Evolutionary conservation across 805 yeast genomes (phyloP).

Genomic region (Yamadazyma philogaea): DNA sequence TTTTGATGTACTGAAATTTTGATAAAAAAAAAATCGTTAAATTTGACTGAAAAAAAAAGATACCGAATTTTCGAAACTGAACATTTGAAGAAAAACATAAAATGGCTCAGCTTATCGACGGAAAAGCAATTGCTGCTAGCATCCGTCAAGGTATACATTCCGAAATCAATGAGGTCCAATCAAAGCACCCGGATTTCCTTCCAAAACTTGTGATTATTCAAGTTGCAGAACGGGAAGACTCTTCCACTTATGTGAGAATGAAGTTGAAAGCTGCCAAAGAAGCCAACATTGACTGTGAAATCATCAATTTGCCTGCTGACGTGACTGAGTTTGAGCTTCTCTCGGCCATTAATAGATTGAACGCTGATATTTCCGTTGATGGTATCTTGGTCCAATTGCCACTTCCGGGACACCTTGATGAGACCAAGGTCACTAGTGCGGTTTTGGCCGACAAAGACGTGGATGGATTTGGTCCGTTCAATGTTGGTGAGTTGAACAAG

Average conservation of each 20-base stretch:
- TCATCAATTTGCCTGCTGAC: constrained; percentile 55
- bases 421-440: constrained; percentile 61
- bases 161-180: constrained; percentile 41
- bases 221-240: constrained; percentile 75
- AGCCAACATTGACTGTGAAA: constrained; percentile 60
- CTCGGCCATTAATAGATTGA: constrained; percentile 51
- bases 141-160: constrained; percentile 37
- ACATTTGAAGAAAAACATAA: neutral
- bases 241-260: constrained; percentile 79
- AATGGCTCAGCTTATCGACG: constrained; percentile 39
- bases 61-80: no score
- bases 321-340: constrained; percentile 57
- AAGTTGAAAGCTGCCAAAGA: constrained; percentile 74
- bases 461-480: constrained; percentile 78
- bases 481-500: constrained; percentile 74
- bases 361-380: constrained; percentile 58
- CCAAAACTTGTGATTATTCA: constrained; percentile 72
- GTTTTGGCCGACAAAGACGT: constrained; percentile 71
- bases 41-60: neutral
- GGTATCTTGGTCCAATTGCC: constrained; percentile 79
- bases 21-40: no score
- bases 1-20: neutral
- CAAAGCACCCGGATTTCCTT: constrained; percentile 49
- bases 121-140: constrained; percentile 42
- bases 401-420: constrained; percentile 67